Percentiles rank a stretch among this genome's conserved stretches.
Evolutionary conservation across 169 alveolate species (phyloP).

Genomic region (Plasmodium coatneyi): DNA sequence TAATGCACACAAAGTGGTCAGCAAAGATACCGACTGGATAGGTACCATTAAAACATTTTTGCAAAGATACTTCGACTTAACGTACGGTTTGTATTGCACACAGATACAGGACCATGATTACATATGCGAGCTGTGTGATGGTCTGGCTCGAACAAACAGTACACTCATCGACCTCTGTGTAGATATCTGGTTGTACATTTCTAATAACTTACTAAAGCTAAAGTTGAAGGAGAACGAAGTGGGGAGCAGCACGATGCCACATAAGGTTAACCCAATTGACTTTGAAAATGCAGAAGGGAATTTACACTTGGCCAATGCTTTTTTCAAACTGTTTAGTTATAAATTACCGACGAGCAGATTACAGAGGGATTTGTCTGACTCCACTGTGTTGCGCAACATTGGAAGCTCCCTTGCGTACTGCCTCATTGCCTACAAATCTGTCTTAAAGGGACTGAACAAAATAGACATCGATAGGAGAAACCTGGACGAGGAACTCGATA

Average conservation of each 20-base stretch:
- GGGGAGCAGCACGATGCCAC: constrained; percentile 99
- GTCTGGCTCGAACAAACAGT: constrained; percentile 88
- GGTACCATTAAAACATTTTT: constrained; percentile 83
- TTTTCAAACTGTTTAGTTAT: constrained; percentile 87
- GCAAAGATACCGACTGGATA: constrained; percentile 93
- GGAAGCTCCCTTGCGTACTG: constrained; percentile 92
- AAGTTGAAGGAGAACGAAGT: constrained; percentile 90
- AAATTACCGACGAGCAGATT: constrained; percentile 94
- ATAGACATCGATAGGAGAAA: constrained; percentile 83
- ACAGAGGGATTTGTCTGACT: constrained; percentile 96
- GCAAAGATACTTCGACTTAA: constrained; percentile 85
- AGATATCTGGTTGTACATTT: constrained; percentile 96
- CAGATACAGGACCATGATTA: constrained; percentile 96
- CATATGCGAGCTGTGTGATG: constrained; percentile 90
- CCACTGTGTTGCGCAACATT: constrained; percentile 94
- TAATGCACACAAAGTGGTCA: constrained; percentile 93
- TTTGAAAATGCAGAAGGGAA: constrained; percentile 98
- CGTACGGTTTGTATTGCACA: constrained; percentile 93
- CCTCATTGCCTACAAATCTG: constrained; percentile 87
- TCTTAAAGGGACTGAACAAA: constrained; percentile 88
- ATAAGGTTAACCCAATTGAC: constrained; percentile 96
- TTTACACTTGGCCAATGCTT: constrained; percentile 92
- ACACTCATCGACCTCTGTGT: constrained; percentile 90
- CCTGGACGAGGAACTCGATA: constrained; percentile 86
- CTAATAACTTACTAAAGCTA: constrained; percentile 80